A percentile compares a stretch with the other conserved stretches of the same genome.
phyloP scores from a whole-genome alignment of 768 basidiomycete species.

The Xerocomellus intermedius region DNA sequence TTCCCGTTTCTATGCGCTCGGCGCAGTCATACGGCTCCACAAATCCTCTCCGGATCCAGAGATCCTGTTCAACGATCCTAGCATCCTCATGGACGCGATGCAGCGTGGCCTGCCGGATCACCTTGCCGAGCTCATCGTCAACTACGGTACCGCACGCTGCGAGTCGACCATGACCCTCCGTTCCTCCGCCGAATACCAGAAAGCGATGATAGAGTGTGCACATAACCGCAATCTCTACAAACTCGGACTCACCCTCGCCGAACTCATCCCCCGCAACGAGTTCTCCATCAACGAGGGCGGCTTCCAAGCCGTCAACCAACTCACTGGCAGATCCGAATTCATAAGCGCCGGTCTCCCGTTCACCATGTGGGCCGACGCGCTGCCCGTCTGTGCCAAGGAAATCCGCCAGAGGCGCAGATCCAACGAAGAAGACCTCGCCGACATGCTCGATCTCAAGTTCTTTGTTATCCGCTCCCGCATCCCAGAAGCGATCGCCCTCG shows the following conservation, averaged over 20 bases:
- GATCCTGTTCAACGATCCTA: constrained; percentile 47
- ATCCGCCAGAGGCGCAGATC: constrained; percentile 45
- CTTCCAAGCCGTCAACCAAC: constrained; percentile 45
- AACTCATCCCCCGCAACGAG: constrained; percentile 55
- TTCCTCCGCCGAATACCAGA: constrained; percentile 44
- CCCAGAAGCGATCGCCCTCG: constrained; percentile 46
- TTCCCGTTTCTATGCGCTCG: constrained; percentile 49
- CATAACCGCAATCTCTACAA: constrained; percentile 49
- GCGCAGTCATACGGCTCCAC: constrained; percentile 53
- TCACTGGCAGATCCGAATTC: constrained; percentile 41
- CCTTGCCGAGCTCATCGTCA: constrained; percentile 44
- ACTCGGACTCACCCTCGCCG: constrained; percentile 49
- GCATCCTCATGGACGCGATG: constrained; percentile 42
- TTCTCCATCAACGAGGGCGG: constrained; percentile 59
- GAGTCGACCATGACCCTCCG: constrained; percentile 47
- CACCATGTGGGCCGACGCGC: constrained; percentile 53
- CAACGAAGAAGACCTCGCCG: constrained; percentile 50
- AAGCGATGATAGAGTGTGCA: constrained; percentile 50
- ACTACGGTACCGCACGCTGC: constrained; percentile 47
- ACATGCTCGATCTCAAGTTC: constrained; percentile 65
- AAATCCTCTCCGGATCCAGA: constrained; percentile 43
- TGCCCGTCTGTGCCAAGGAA: constrained; percentile 58
- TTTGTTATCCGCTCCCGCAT: constrained; percentile 49
- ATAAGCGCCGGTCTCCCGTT: constrained; percentile 57
- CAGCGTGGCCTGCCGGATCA: constrained; percentile 44